A percentile compares a stretch with the other conserved stretches of the same genome.
Evolutionary conservation across 169 alveolate species (phyloP).

Genomic region (Eimeria sp.): DNA sequence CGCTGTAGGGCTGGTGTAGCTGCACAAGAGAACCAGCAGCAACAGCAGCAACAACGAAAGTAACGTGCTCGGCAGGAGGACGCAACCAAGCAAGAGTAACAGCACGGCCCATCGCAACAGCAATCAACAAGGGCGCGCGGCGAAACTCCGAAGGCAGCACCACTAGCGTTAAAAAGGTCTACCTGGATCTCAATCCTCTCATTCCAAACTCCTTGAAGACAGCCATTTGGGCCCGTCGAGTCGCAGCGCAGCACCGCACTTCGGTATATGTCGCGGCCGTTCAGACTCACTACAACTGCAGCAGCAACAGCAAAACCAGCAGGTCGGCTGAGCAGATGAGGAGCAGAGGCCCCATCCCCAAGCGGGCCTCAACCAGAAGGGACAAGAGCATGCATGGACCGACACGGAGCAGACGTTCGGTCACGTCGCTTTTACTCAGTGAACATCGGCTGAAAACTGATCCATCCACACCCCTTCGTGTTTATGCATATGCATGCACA

Average conservation of each 20-base stretch:
- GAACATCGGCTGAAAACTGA: not conserved
- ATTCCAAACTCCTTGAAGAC: constrained; percentile 43
- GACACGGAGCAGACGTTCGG: not conserved
- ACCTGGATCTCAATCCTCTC: constrained; percentile 80
- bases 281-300: constrained; percentile 73
- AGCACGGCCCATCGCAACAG: not conserved
- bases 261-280: constrained; percentile 77
- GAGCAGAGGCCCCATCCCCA: not conserved
- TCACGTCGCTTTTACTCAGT: not conserved
- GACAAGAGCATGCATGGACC: not conserved
- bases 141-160: not conserved
- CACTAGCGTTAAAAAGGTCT: not conserved
- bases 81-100: not conserved
- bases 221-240: not conserved
- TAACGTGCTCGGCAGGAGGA: not conserved
- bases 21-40: not conserved
- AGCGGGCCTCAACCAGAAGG: no score
- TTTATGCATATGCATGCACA: not conserved
- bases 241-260: constrained; percentile 62
- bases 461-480: not conserved
- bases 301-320: not conserved
- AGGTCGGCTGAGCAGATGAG: not conserved
- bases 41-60: constrained; percentile 31
- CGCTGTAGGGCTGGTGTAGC: constrained; percentile 81
- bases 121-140: not conserved